These are phyloP conservation scores for Crotalaria pallida DNA, from an alignment of 306 rosid species.

Conservation along the genomic window DNA sequence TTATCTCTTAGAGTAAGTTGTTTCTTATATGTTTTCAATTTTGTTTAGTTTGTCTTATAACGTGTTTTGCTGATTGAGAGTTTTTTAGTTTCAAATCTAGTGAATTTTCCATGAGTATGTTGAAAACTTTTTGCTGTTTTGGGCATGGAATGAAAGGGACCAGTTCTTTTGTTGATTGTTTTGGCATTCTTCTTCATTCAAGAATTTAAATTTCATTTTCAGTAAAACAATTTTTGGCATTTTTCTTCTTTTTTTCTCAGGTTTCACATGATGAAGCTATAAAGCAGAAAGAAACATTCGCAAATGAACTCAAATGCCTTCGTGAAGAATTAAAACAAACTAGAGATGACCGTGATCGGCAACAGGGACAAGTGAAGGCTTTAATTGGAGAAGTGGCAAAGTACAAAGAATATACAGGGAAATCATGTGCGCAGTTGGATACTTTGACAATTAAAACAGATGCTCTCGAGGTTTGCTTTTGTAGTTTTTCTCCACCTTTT, in stretches of 20 bases:
- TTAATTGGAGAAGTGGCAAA: constrained; percentile 49
- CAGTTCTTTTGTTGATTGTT: constrained; percentile 3
- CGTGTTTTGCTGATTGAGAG: not conserved
- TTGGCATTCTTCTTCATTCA: constrained; percentile 8
- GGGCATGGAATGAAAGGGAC: not conserved
- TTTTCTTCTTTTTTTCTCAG: constrained; percentile 29
- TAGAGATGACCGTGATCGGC: constrained; percentile 79
- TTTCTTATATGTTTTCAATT: not conserved
- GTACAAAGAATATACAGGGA: constrained; percentile 38
- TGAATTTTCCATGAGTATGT: not conserved
- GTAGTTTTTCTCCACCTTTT: not conserved
- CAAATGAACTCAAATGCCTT: constrained; percentile 58
- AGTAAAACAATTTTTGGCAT: not conserved
- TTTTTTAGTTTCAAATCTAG: constrained; percentile 1
- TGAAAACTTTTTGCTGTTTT: not conserved
- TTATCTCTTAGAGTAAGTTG: constrained; percentile 56
- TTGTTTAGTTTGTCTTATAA: not conserved
- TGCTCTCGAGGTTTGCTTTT: constrained; percentile 62
- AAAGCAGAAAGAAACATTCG: constrained; percentile 50
- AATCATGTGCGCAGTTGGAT: constrained; percentile 56
- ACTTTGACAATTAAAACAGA: constrained; percentile 46
- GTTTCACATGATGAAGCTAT: constrained; percentile 57
- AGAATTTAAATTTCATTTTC: not conserved
- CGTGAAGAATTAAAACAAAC: constrained; percentile 69
- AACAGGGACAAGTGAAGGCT: constrained; percentile 40